Conservation (phyloP, 1,284 basidiomycete genomes). For the Irpex rosettiformis region DNA sequence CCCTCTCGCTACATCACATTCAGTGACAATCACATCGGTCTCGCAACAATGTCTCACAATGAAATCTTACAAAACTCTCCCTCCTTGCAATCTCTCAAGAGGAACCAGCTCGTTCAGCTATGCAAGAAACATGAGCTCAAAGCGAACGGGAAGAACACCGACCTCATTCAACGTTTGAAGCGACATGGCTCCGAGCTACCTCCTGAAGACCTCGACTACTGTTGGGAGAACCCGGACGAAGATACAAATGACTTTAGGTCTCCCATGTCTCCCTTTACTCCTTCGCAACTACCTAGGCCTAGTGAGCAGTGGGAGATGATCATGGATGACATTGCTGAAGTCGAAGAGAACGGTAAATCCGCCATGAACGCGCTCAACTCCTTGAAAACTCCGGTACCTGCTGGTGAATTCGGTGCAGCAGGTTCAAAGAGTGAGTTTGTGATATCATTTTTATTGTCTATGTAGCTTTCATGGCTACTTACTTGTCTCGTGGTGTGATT, state of each 20-base stretch:
- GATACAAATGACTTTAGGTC: slow-evolving; percentile 33
- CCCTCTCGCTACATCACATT: not conserved
- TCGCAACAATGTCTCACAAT: slow-evolving; percentile 56
- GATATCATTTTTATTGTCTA: not conserved
- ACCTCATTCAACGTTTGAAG: slow-evolving; percentile 65
- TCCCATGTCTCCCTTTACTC: slow-evolving; percentile 14
- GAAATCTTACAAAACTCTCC: slow-evolving; percentile 79
- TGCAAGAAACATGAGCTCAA: slow-evolving; percentile 79
- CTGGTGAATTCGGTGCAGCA: slow-evolving; percentile 65
- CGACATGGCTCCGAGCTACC: slow-evolving; percentile 59
- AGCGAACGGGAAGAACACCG: slow-evolving; percentile 71
- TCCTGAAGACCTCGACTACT: slow-evolving; percentile 29
- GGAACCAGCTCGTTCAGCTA: slow-evolving; percentile 74
- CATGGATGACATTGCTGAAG: slow-evolving; percentile 70
- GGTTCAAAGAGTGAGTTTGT: slow-evolving; percentile 55
- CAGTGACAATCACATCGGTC: not conserved
- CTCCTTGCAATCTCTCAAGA: slow-evolving; percentile 73
- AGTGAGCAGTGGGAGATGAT: slow-evolving; percentile 77
- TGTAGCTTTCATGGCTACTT: not conserved
- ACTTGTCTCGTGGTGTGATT: too few relatives aligned
- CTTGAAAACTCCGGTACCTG: slow-evolving; percentile 29
- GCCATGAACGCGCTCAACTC: slow-evolving; percentile 45
- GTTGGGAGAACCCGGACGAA: slow-evolving; percentile 43
- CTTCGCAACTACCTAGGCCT: slow-evolving; percentile 40
- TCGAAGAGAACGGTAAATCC: slow-evolving; percentile 44